Conservation (phyloP, 306 rosid species). For the Acacia acuminata region DNA sequence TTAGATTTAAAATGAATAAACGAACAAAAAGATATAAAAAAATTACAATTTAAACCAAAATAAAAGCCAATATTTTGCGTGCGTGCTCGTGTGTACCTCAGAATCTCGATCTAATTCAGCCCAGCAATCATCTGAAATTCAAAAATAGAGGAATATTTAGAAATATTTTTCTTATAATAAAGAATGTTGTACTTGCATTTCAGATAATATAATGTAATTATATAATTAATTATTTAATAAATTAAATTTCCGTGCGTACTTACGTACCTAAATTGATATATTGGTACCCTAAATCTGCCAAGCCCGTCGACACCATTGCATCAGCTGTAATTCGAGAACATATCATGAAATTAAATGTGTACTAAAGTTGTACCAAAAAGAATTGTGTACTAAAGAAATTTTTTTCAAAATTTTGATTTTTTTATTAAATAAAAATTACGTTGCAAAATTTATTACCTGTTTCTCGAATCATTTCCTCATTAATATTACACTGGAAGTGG, state of each 20-base stretch:
- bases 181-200: neutral
- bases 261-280: conserved; percentile 65
- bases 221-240: neutral
- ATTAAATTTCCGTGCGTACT: neutral
- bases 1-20: neutral
- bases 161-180: neutral
- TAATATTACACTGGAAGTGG: conserved; percentile 59
- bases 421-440: neutral
- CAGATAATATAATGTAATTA: neutral
- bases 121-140: conserved; percentile 78
- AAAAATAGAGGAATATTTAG: neutral
- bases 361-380: neutral
- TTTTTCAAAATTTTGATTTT: neutral
- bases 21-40: neutral
- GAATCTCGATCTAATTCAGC: conserved; percentile 66
- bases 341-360: neutral
- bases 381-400: neutral
- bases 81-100: conserved; percentile 25
- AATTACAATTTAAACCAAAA: neutral
- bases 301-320: conserved; percentile 79
- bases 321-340: conserved; percentile 48
- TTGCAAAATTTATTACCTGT: conserved; percentile 48
- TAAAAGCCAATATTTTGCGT: neutral
- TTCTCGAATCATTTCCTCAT: conserved; percentile 57
- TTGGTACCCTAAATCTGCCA: conserved; percentile 63